Evolutionary conservation across 176 grass and related monocot species (phyloP), one percentile per base, ranked within the genome.

Genomic region (Canna indica): DNA sequence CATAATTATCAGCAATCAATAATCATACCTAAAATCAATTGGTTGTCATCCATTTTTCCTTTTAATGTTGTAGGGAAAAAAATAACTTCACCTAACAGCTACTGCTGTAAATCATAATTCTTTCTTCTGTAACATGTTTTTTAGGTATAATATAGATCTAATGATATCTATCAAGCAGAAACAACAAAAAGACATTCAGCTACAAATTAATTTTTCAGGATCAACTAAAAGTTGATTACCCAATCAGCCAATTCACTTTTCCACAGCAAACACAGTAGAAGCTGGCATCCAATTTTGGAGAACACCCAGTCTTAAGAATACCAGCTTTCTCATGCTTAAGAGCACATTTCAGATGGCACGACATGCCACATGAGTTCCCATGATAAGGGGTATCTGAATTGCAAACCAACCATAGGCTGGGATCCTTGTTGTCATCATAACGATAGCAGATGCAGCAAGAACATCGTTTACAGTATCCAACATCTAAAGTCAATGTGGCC

Each of bases 381-480:
- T 32, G 68, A 66, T 86, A 91, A 52, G 88, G 85, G 70, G 70
- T 80, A 62, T 96, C 92, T 56, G 88, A 96, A 70, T 57, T 91
- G 86, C 92, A 96, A 74, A 86, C 81, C 77, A 96, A 78, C 92
- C 92, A 96, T 52, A 96, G 73, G 59, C 85, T 96, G 74, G 88
- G 92, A 68, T 96, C 92, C 77, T 96, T 96, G 56, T 96, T 96
- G 60, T 96, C 92, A 83, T 96, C 92, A 45, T 86, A 96, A 46
- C 79, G 83, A 73, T 75, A 73, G 78, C 92, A 96, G 68, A 96
- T 78, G 75, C 92, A 91, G 70, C 92, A 96, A 70, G 92, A 91
- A 68, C 92, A 89, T 33, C 92, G 70, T 58, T 91, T 96, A 71
- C 92, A 91, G 81, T 91, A 89, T 71, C 73, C n/a, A 74, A 88